These are phyloP conservation scores for Capronia americana DNA, from an alignment of 2,329 filamentous ascomycete genomes.

Conservation along the genomic window DNA sequence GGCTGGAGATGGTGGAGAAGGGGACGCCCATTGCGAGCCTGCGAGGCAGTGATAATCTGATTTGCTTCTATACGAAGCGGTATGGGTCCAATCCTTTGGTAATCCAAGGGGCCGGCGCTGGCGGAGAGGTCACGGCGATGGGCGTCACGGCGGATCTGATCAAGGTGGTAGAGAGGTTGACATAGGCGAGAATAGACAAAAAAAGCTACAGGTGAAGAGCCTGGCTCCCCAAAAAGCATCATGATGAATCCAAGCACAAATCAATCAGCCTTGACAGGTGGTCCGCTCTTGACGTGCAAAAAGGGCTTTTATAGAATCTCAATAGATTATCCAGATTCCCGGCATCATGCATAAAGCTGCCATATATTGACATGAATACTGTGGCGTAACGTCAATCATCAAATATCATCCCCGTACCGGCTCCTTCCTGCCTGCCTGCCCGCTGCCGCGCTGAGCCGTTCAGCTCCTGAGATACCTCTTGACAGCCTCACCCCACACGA, in stretches of 20 bases:
- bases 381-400: not conserved
- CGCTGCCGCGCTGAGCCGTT: not conserved
- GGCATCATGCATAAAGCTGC: not conserved
- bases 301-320: too few species aligned
- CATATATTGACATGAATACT: not conserved
- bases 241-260: not conserved
- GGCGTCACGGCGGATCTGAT: slow-evolving; percentile 92
- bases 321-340: not conserved
- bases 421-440: not conserved
- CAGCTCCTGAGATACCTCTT: slow-evolving; percentile 55
- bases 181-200: slow-evolving; percentile 45
- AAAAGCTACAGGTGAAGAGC: not conserved
- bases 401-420: not conserved
- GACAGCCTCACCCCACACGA: slow-evolving; percentile 63
- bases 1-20: slow-evolving; percentile 84
- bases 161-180: slow-evolving; percentile 80
- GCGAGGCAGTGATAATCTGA: slow-evolving; percentile 98
- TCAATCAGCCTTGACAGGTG: too few species aligned
- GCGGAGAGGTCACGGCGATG: slow-evolving; percentile 96
- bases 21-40: slow-evolving; percentile 90
- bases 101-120: slow-evolving; percentile 91
- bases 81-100: slow-evolving; percentile 92
- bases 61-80: slow-evolving; percentile 96
- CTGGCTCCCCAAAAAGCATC: not conserved
- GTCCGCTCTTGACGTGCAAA: too few species aligned